A percentile compares a stretch with the other conserved stretches of the same genome.
Conservation (phyloP, 352 stramenopile genomes). For the Pythium periplocum region DNA sequence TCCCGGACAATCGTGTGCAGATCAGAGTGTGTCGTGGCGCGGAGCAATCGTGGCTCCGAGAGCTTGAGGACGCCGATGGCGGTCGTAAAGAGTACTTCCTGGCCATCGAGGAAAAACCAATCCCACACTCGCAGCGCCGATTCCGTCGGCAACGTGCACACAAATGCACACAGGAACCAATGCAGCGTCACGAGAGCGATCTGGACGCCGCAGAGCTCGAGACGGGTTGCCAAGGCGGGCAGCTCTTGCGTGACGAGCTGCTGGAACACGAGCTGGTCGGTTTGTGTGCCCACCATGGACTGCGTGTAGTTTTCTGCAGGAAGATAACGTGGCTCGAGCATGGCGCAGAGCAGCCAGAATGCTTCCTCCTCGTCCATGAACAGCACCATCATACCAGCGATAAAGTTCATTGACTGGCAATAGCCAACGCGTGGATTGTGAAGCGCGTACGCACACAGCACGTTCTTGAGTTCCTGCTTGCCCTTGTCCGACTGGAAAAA, state of each 20-base stretch:
- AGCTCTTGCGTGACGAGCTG: slow-evolving; percentile 46
- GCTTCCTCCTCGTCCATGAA: slow-evolving; percentile 69
- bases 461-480: slow-evolving; percentile 40
- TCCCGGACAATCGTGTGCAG: slow-evolving; percentile 36
- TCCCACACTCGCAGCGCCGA: slow-evolving; percentile 71
- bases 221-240: slow-evolving; percentile 23
- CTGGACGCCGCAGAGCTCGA: slow-evolving; percentile 37
- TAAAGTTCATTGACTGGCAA: slow-evolving; percentile 79
- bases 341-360: slow-evolving; percentile 74
- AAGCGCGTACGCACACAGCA: slow-evolving; percentile 50
- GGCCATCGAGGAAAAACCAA: slow-evolving; percentile 66
- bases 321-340: slow-evolving; percentile 62
- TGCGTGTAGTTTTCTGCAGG: slow-evolving; percentile 71
- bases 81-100: slow-evolving; percentile 44
- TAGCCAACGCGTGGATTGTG: slow-evolving; percentile 57
- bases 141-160: slow-evolving; percentile 73
- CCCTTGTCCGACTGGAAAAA: slow-evolving; percentile 50
- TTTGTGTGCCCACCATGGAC: slow-evolving; percentile 64
- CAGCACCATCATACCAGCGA: slow-evolving; percentile 59
- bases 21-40: slow-evolving; percentile 24
- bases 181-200: slow-evolving; percentile 77
- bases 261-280: slow-evolving; percentile 74
- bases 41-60: slow-evolving; percentile 27
- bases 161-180: slow-evolving; percentile 83
- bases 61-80: slow-evolving; percentile 41